phyloP scores from a whole-genome alignment of 352 stramenopile species.

The Phytophthora sansomeana region DNA sequence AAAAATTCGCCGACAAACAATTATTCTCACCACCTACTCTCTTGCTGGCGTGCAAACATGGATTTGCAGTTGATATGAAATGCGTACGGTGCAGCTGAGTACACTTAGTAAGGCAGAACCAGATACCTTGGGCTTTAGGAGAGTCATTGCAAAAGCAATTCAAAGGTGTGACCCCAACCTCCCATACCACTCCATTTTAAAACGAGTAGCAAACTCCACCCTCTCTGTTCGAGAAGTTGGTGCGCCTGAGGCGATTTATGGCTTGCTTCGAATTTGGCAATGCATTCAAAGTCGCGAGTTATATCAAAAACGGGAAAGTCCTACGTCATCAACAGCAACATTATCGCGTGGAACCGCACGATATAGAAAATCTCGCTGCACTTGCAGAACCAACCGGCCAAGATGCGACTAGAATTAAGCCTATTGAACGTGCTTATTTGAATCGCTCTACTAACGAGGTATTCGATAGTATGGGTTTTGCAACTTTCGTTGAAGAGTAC shows the following conservation, averaged over 20 bases:
- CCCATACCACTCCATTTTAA: neutral
- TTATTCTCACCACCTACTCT: constrained; percentile 10
- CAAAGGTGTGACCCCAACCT: neutral
- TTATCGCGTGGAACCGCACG: neutral
- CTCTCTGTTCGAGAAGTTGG: neutral
- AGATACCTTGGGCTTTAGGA: neutral
- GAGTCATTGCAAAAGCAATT: neutral
- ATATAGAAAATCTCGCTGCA: neutral
- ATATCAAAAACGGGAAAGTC: neutral
- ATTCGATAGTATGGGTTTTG: constrained; percentile 15
- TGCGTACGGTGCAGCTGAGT: neutral
- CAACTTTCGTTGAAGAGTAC: constrained; percentile 11
- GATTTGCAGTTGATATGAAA: neutral
- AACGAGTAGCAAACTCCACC: neutral
- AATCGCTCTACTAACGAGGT: neutral
- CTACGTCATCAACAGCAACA: neutral
- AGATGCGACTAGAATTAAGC: constrained; percentile 30
- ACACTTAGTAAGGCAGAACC: neutral
- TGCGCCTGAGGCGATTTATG: constrained; percentile 1
- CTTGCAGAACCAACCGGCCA: neutral
- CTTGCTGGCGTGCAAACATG: constrained; percentile 12
- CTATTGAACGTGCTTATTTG: neutral
- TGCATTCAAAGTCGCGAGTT: neutral
- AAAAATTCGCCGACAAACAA: constrained; percentile 18
- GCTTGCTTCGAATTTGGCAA: neutral